Base-by-base conservation (phyloP, 768 basidiomycete species). In the Paxillus ammoniavirescens region DNA sequence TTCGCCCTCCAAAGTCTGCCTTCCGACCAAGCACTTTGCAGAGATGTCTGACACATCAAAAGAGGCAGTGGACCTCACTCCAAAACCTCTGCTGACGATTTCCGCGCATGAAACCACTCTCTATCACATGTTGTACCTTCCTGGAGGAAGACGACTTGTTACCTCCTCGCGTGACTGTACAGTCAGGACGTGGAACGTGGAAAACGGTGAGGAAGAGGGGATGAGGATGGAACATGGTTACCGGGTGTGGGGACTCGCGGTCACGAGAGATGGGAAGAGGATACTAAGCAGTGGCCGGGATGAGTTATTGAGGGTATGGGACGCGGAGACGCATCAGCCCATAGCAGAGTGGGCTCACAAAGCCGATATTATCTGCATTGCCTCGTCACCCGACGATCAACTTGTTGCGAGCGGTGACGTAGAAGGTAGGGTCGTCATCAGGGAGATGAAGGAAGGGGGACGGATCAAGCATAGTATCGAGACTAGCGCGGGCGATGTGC, bases 111-210 rank as follows among this genome's bases (percentile, higher is more conserved):
- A 53, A 12, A 3, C 8, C 21, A 4, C 6, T 8, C 18, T 54
- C 14, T 1, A 12, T 7, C 14, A 3, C 33, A 30, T 55, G 2
- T 31, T 18, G 5, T 62, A 46, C 31, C 50, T 61, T 26, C 36
- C 61, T 35, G 43, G 47, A 4, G 54, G 57, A 26, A 47, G 15
- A 30, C 58, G 40, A 1, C 40, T 60, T n/a, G 53, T 47, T 14
- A 53, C 49, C 14, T 17, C 45, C 17, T 58, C 13, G 4, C 0
- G 21, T 21, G 28, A 50, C 4, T 26, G 47, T 9, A 17, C 5
- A 12, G 7, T 48, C 1, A 37, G 12, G 5, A 6, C 54, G 12
- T 61, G 52, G 55, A 31, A 54, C 36, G 15, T 57, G 17, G 52
- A 51, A 30, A 49, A 10, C 21, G 55, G 59, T 2, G 8, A 36